These are phyloP conservation scores for Thinopyrum elongatum DNA, from an alignment of 176 grass and related monocot species.

Conservation along the genomic window DNA sequence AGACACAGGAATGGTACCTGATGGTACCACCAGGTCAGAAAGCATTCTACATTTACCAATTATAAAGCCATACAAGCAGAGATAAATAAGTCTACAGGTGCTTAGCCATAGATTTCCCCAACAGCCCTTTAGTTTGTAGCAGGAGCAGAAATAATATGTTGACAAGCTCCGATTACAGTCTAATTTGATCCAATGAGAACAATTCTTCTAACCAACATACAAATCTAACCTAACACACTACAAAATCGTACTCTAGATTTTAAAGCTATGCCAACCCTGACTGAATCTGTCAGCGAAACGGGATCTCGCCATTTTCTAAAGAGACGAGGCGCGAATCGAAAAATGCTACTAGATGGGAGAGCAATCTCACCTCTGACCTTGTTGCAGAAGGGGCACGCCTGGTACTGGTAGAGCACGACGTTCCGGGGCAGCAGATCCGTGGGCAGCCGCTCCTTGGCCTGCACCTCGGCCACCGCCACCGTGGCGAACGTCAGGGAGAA, in stretches of 20 bases:
- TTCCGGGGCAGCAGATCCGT: constrained; percentile 59
- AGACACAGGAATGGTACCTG: background rate
- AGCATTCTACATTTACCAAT: background rate
- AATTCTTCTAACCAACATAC: background rate
- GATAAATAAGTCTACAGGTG: background rate
- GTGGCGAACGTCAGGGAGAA: constrained; percentile 80
- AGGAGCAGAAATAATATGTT: background rate
- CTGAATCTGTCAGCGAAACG: background rate
- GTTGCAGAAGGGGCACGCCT: constrained; percentile 97
- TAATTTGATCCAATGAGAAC: background rate
- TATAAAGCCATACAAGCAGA: background rate
- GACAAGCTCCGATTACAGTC: background rate
- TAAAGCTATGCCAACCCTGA: background rate
- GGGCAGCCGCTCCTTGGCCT: constrained; percentile 71
- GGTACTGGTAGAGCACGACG: constrained; percentile 92
- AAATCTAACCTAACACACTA: background rate
- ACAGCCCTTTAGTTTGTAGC: background rate
- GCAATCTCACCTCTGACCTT: constrained; percentile 80
- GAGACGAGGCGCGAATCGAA: background rate
- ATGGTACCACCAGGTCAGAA: background rate
- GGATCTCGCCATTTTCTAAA: background rate
- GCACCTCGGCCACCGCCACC: constrained; percentile 42
- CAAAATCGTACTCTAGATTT: background rate
- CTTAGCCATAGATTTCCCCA: background rate
- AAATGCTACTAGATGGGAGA: background rate